Percentiles rank a stretch among this genome's conserved stretches.
phyloP scores from a whole-genome alignment of 176 grass and related monocot species.

The Avena insularis region DNA sequence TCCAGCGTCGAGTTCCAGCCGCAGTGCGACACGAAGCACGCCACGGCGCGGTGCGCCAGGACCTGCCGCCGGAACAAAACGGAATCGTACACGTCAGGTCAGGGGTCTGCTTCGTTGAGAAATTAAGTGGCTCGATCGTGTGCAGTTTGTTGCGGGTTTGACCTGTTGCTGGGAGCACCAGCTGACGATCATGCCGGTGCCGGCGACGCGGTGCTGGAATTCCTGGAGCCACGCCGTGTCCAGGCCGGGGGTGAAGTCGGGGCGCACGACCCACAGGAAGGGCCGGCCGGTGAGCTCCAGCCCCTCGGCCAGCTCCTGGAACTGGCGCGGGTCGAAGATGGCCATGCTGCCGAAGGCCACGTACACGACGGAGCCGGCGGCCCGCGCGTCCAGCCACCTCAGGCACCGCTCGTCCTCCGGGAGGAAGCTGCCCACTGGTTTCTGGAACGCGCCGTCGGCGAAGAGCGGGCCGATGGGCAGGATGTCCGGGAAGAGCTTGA shows the following conservation, averaged over 20 bases:
- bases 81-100: neutral
- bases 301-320: slow-evolving; percentile 61
- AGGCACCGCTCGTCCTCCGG: slow-evolving; percentile 54
- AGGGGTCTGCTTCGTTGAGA: too few relatives aligned
- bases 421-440: slow-evolving; percentile 48
- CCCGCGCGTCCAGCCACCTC: slow-evolving; percentile 60
- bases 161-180: slow-evolving; percentile 66
- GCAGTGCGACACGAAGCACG: slow-evolving; percentile 60
- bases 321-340: slow-evolving; percentile 52
- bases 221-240: slow-evolving; percentile 45
- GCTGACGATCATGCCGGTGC: slow-evolving; percentile 54
- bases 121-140: too few relatives aligned
- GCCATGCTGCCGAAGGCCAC: slow-evolving; percentile 73
- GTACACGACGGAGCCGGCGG: slow-evolving; percentile 58
- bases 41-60: slow-evolving; percentile 44
- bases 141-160: neutral
- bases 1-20: slow-evolving; percentile 68
- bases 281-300: slow-evolving; percentile 44
- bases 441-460: slow-evolving; percentile 11
- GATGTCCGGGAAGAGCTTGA: slow-evolving; percentile 45
- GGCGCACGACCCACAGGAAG: slow-evolving; percentile 65
- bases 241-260: slow-evolving; percentile 39
- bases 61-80: slow-evolving; percentile 24
- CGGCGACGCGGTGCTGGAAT: slow-evolving; percentile 40
- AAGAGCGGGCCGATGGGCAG: slow-evolving; percentile 63